Evolutionary conservation across 2,329 filamentous ascomycete species (phyloP).

Genomic region (Ophiosphaerella korrae): DNA sequence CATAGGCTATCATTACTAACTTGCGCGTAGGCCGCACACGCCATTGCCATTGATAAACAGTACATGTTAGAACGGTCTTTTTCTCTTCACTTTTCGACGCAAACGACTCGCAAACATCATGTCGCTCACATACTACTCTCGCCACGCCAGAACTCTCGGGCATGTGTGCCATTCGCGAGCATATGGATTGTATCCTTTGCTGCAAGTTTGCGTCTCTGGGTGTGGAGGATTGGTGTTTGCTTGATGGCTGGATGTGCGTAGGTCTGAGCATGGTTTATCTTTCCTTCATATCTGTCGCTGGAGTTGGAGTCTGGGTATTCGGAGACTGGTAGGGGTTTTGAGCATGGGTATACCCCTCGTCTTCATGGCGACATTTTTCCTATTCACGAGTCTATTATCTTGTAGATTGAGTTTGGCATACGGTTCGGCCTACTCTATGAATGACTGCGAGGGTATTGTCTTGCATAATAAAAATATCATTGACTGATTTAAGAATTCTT

Average conservation of each 20-base stretch:
- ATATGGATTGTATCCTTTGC: too few relatives aligned
- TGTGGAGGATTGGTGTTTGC: too few relatives aligned
- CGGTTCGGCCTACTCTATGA: background rate
- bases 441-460: background rate
- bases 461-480: background rate
- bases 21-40: background rate
- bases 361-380: background rate
- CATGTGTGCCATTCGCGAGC: too few relatives aligned
- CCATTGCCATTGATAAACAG: background rate
- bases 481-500: background rate
- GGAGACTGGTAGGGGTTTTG: background rate
- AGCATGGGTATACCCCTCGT: constrained; percentile 5
- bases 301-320: background rate
- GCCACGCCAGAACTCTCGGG: too few relatives aligned
- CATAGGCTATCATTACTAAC: background rate
- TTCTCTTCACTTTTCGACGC: background rate
- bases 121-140: too few relatives aligned
- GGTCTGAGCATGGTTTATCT: background rate
- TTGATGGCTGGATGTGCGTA: too few relatives aligned
- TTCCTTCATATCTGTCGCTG: background rate
- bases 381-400: background rate
- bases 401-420: background rate
- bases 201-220: too few relatives aligned
- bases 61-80: background rate
- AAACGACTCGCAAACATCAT: background rate